These are phyloP conservation scores for Candida rishiriensis DNA, from an alignment of 805 yeast genomes.

Conservation along the genomic window DNA sequence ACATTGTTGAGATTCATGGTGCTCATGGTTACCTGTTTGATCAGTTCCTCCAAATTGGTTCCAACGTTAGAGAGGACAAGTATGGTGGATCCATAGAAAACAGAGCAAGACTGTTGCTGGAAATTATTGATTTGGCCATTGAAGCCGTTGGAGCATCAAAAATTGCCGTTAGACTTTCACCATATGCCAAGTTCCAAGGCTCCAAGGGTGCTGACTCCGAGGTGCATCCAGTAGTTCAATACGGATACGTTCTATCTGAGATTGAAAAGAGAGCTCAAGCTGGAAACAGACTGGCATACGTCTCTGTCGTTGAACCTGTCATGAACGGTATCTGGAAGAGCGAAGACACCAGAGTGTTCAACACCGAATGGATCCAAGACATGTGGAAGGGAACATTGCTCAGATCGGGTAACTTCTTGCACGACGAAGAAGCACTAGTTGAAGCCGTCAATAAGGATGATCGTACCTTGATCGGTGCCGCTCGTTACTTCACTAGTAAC, in stretches of 20 bases:
- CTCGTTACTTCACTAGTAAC: slow-evolving; percentile 39
- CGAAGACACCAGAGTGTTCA: slow-evolving; percentile 2
- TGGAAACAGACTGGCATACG: slow-evolving; percentile 24
- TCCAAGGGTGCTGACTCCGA: slow-evolving; percentile 33
- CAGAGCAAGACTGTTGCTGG: slow-evolving; percentile 37
- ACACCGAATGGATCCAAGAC: slow-evolving; percentile 19
- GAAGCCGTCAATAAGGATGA: slow-evolving; percentile 27
- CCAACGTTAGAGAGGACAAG: slow-evolving; percentile 37
- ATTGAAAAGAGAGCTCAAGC: slow-evolving; percentile 34
- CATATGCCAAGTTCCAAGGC: slow-evolving; percentile 38
- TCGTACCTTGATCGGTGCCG: slow-evolving; percentile 40
- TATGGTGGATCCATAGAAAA: slow-evolving; percentile 44
- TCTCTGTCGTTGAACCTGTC: slow-evolving; percentile 31
- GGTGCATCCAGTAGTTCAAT: slow-evolving; percentile 33
- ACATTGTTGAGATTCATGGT: slow-evolving; percentile 37
- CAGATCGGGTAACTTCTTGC: slow-evolving; percentile 20
- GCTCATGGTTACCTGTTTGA: slow-evolving; percentile 39
- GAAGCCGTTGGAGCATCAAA: slow-evolving; percentile 48
- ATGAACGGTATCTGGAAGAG: slow-evolving; percentile 8
- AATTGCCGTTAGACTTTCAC: slow-evolving; percentile 46
- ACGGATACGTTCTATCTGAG: slow-evolving; percentile 36
- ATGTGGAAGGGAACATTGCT: slow-evolving; percentile 34
- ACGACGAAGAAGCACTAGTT: slow-evolving; percentile 23
- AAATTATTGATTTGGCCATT: slow-evolving; percentile 45
- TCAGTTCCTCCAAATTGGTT: slow-evolving; percentile 34